Base-by-base conservation (phyloP, 768 basidiomycete species). In the Rickenella mellea region DNA sequence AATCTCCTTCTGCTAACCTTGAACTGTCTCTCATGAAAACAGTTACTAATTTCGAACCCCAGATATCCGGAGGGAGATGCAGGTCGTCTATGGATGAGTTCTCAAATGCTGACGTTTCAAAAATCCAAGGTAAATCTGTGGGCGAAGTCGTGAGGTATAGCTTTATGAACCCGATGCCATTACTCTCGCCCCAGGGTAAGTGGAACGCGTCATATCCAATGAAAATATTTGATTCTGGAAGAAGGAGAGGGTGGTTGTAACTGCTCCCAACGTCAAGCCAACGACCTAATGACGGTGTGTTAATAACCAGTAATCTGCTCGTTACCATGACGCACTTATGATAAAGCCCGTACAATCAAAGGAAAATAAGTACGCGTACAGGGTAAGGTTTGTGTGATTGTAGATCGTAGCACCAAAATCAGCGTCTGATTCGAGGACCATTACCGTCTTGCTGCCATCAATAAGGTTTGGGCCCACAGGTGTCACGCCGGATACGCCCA, bases 141-240 rank as follows among this genome's bases (percentile, higher is more conserved):
- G 60, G 59, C 0, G 43, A 44, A 1, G 63, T 67, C 12, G 69
- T 55, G 15, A 72, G 44, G 44, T 65, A 73, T 6, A 72, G 46
- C 43, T 68, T 70, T 38, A 73, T 58, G 41, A 64, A 67, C 6
- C 68, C 65, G 2, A 72, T 54, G 39, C 71, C 69, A 24, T 58
- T 41, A 5, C 51, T 46, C 30, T 66, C 55, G 3, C 51, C 57
- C 1, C 55, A 44, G 3, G 52, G 47, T 14, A 71, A 43, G 24
- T 44, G 24, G 43, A 64, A 70, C 6, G 44, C 28, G 53, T 57
- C 68, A 44, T 70, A 69, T 5, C 71, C 72, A 9, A 72, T 57
- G 1, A 62, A 51, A n/a, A 64, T 41, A 6, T 24, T 33, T 39
- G 26, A 21, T 20, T 41, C 4, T 4, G 44, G 26, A n/a, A 21